Evolutionary conservation across 495 filamentous ascomycete genomes (phyloP).

Genomic region (Talaromyces trachyspermus): DNA sequence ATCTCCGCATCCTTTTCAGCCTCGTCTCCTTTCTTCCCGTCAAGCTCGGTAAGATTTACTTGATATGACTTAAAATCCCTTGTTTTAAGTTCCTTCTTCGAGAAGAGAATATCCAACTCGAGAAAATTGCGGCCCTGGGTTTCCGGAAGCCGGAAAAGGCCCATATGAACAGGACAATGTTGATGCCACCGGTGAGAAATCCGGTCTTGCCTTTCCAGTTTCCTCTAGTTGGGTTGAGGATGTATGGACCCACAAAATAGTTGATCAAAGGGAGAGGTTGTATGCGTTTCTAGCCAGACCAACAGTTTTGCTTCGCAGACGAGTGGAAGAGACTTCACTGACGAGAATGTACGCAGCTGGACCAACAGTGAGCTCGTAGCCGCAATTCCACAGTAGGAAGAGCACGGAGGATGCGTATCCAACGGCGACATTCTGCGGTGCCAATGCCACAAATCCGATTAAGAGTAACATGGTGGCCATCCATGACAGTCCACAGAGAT

Average conservation of each 20-base stretch:
- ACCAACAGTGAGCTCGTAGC: constrained; percentile 56
- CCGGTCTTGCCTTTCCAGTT: constrained; percentile 35
- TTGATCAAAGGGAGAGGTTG: constrained; percentile 32
- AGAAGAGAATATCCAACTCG: constrained; percentile 53
- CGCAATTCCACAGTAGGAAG: constrained; percentile 33
- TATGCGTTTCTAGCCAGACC: constrained; percentile 52
- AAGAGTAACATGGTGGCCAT: constrained; percentile 37
- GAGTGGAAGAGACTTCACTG: constrained; percentile 54
- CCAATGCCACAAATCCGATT: constrained; percentile 29
- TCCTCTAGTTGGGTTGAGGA: constrained; percentile 31
- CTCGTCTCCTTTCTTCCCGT: not conserved
- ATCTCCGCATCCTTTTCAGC: not conserved
- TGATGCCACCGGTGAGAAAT: constrained; percentile 28
- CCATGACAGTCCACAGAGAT: constrained; percentile 37
- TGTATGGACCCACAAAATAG: constrained; percentile 25
- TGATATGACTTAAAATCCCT: constrained; percentile 18
- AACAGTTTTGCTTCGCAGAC: constrained; percentile 58
- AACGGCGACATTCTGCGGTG: constrained; percentile 13
- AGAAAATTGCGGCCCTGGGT: constrained; percentile 42
- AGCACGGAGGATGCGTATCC: constrained; percentile 24
- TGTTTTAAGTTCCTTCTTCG: constrained; percentile 35
- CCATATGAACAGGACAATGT: constrained; percentile 22
- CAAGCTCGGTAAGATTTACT: constrained; percentile 1
- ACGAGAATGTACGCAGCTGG: constrained; percentile 62
- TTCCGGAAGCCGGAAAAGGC: constrained; percentile 37